phyloP scores from a whole-genome alignment of 805 yeast species.

The Komagataella pseudopastoris region DNA sequence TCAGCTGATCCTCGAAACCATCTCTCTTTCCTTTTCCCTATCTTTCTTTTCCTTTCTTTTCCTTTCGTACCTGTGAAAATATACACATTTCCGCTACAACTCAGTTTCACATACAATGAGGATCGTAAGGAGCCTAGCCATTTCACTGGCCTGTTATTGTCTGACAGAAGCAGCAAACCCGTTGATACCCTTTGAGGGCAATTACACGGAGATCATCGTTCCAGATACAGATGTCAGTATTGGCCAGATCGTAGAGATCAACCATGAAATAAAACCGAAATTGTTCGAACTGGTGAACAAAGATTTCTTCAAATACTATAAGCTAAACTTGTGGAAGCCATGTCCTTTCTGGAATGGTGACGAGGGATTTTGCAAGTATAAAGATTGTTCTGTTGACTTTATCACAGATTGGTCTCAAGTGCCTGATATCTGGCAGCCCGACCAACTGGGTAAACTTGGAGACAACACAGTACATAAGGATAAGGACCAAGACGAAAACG shows the following conservation, averaged over 20 bases:
- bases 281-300: conserved; percentile 48
- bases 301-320: conserved; percentile 80
- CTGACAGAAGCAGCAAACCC: not conserved
- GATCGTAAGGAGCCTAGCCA: not conserved
- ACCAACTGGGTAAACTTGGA: conserved; percentile 43
- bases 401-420: conserved; percentile 60
- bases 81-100: not conserved
- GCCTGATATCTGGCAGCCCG: conserved; percentile 65
- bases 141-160: not conserved
- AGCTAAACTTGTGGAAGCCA: conserved; percentile 65
- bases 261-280: conserved; percentile 36
- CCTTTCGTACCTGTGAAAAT: not conserved
- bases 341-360: conserved; percentile 82
- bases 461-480: conserved; percentile 20
- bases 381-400: conserved; percentile 83
- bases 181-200: not conserved
- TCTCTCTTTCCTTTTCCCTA: not conserved
- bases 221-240: conserved; percentile 16
- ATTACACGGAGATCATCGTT: conserved; percentile 1
- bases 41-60: not conserved
- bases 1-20: not conserved
- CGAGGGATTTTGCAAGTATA: conserved; percentile 71
- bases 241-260: conserved; percentile 36
- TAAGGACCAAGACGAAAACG: conserved; percentile 15
- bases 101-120: not conserved